phyloP scores from a whole-genome alignment of 2,329 filamentous ascomycete species.

The Akanthomyces dipterigenus region DNA sequence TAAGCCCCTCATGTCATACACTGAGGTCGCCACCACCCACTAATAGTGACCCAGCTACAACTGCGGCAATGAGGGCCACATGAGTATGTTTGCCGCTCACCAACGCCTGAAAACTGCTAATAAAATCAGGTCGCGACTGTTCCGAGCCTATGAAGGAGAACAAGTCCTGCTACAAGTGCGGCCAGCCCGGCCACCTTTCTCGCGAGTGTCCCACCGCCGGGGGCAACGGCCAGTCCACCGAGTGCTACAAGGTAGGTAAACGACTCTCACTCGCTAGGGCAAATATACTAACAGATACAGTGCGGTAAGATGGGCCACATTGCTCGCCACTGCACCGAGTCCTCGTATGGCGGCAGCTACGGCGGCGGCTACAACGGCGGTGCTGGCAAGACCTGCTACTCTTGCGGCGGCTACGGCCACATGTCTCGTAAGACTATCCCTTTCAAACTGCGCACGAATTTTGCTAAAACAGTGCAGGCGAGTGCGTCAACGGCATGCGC shows the following conservation, averaged over 20 bases:
- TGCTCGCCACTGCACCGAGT: slow-evolving; percentile 79
- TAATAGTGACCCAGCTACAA: slow-evolving; percentile 58
- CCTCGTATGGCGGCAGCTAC: slow-evolving; percentile 44
- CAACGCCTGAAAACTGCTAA: slow-evolving; percentile 14
- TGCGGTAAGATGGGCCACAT: slow-evolving; percentile 96
- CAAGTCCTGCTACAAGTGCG: slow-evolving; percentile 72
- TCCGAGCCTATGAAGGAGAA: slow-evolving; percentile 81
- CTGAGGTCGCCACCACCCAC: slow-evolving; percentile 9
- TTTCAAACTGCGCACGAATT: background rate
- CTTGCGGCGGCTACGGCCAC: slow-evolving; percentile 93
- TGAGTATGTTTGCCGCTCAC: slow-evolving; percentile 51
- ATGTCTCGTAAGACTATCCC: slow-evolving; percentile 66
- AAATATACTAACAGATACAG: slow-evolving; percentile 30
- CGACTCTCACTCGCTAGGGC: background rate
- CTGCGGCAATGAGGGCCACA: slow-evolving; percentile 70
- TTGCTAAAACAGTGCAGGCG: slow-evolving; percentile 41
- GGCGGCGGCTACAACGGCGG: slow-evolving; percentile 44
- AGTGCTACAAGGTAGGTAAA: slow-evolving; percentile 78
- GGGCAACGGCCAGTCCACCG: slow-evolving; percentile 45
- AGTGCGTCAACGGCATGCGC: slow-evolving; percentile 98
- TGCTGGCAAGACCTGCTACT: slow-evolving; percentile 87
- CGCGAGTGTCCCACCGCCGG: slow-evolving; percentile 67
- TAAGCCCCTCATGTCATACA: slow-evolving; percentile 36
- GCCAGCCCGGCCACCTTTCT: slow-evolving; percentile 81
- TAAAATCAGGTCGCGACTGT: slow-evolving; percentile 73